Conservation (phyloP, 202 grass and related monocot genomes). For the Schoenoplectus tabernaemontani region DNA sequence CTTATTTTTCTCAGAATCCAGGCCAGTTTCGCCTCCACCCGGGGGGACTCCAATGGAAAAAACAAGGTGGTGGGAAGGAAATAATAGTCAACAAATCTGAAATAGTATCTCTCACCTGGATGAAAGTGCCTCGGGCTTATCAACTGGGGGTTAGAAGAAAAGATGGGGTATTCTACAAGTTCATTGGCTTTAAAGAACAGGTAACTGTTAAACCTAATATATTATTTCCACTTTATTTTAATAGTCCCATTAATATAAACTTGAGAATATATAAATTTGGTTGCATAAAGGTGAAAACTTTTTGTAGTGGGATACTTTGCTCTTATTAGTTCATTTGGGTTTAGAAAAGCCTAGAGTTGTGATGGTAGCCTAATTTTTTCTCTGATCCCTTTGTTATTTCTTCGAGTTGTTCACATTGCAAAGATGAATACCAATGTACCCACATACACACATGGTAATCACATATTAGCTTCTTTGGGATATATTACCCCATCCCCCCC, state of each 20-base stretch:
- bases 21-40: constrained; percentile 74
- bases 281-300: constrained; percentile 10
- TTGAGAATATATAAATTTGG: not conserved
- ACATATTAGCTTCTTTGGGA: too few relatives aligned
- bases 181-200: constrained; percentile 89
- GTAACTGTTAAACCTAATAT: constrained; percentile 24
- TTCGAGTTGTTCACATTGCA: too few relatives aligned
- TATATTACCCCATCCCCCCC: not conserved
- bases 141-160: constrained; percentile 72
- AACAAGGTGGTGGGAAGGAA: constrained; percentile 77
- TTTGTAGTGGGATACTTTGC: too few relatives aligned
- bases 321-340: too few relatives aligned
- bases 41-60: constrained; percentile 76
- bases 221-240: not conserved
- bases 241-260: constrained; percentile 1
- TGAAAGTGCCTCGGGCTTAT: constrained; percentile 74
- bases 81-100: constrained; percentile 63
- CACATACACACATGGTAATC: too few relatives aligned
- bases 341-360: too few relatives aligned
- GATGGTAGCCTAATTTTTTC: too few relatives aligned
- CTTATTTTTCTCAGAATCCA: constrained; percentile 52
- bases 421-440: too few relatives aligned
- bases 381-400: too few relatives aligned
- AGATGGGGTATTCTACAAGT: constrained; percentile 77
- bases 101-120: constrained; percentile 69